Base-by-base conservation (phyloP, 805 yeast species). In the Pichia cephalocereana region DNA sequence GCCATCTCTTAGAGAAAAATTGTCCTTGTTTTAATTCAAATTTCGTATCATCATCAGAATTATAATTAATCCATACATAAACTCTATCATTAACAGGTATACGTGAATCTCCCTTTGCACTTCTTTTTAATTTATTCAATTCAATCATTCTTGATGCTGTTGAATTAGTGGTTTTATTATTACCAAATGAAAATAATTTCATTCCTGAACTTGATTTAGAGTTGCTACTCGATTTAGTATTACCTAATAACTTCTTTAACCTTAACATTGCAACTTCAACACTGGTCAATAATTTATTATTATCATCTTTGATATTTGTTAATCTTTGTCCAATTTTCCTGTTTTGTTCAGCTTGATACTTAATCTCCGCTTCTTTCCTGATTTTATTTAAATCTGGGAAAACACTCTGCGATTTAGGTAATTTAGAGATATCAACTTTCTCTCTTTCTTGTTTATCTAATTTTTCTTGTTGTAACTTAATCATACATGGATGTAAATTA, bases 1-100 rank as follows among this genome's bases (percentile, higher is more conserved):
- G 76, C 83, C 84, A 80, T 30, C 70, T 63, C 48, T 71, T 75
- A 17, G 77, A 76, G 14, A 79, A 71, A 59, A 58, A 81, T 18
- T 78, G 57, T 1, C 74, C 53, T 8, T 41, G 41, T 37, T 31
- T 46, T 17, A 27, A 36, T 8, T 50, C 38, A 11, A 50, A 38
- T n/a, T 45, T 41, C 2, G 31, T 26, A 8, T 44, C 44, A 44
- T 49, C 66, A 46, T 62, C 64, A 30, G 70, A 63, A 18, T 76
- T 61, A 49, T 70, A 71, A 34, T 70, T 59, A 26, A 72, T 69
- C 74, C 76, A 74, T 14, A 77, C 60, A 54, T 78, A 76, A 0
- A 79, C 61, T 39, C 83, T 57, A 54, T 79, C 80, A 1, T 63
- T 52, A 0, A 49, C 52, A 1, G 70, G 57, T 1, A 80, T 64